Evolutionary conservation across 257 asterid genomes (phyloP).

Genomic region (Solanum paucissectum): DNA sequence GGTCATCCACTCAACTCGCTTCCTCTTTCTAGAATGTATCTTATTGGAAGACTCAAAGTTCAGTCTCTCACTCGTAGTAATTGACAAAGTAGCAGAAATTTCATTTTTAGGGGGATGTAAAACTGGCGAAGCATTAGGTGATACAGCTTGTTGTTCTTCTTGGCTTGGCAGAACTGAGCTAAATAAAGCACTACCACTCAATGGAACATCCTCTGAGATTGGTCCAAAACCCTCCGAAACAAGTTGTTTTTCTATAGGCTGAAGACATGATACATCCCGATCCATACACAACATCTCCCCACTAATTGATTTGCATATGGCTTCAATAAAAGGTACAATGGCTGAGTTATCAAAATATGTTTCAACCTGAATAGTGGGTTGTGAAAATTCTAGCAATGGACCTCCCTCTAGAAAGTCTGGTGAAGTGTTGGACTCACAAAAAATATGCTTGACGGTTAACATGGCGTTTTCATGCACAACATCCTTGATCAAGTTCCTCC

Average conservation of each 20-base stretch:
- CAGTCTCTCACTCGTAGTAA: background rate
- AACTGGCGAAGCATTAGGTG: constrained; percentile 9
- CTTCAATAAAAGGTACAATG: constrained; percentile 16
- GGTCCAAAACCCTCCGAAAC: background rate
- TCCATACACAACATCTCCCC: background rate
- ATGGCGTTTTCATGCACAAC: constrained; percentile 37
- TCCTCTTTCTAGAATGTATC: background rate
- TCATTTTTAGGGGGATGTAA: constrained; percentile 8
- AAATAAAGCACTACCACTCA: background rate
- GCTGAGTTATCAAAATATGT: constrained; percentile 12
- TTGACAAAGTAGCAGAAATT: background rate
- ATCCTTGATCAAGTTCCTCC: constrained; percentile 35
- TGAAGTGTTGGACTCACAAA: constrained; percentile 24
- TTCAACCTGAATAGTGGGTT: constrained; percentile 7
- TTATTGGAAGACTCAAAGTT: background rate
- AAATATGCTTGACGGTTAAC: constrained; percentile 17
- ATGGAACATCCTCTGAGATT: background rate
- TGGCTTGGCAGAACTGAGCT: constrained; percentile 3
- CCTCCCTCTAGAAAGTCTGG: constrained; percentile 15
- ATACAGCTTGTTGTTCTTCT: constrained; percentile 12
- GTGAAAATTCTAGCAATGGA: constrained; percentile 13
- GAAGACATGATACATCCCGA: constrained; percentile 5
- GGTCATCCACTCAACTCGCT: constrained; percentile 19
- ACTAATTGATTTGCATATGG: background rate
- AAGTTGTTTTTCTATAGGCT: constrained; percentile 4